Base-by-base conservation (phyloP, 169 alveolate species). In the Perkinsus chesapeaki region DNA sequence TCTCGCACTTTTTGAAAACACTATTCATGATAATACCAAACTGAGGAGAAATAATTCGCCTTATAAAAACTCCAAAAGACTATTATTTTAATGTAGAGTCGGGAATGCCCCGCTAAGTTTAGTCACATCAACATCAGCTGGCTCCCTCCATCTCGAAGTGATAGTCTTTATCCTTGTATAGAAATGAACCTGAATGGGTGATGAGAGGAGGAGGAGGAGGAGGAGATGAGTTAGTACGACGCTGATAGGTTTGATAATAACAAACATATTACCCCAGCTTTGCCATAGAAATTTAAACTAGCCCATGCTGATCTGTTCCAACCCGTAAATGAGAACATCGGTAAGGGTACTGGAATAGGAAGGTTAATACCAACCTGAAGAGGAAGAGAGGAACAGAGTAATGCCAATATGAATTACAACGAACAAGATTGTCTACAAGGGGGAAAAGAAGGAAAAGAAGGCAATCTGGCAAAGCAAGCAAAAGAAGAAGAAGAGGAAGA, bases 281-380 rank as follows among this genome's bases (percentile, higher is more conserved):
- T 97, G 36, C 98, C 98, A 73, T 97, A 96, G 97, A 97, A 96
- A 95, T 96, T 97, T 93, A 94, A 92, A 47, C 96, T 97, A 39
- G 98, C 98, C 92, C 95, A 93, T 93, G 96, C 96, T 34, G 97
- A 95, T 47, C 94, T 93, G 94, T 97, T 96, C 93, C 95, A 93
- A 23, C 94, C 97, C 91, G 97, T 96, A 94, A 96, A 92, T 93
- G 97, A 92, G 91, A 95, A 95, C 97, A 96, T 95, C 92, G 97
- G 97, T 39, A 96, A 92, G 39, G 97, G 97, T 91, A 97, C 98
- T 60, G 98, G 97, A 39, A 96, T 96, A 10, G 98, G 98, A 19
- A 96, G 94, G 38, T 97, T 97, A 34, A 96, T 96, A 19, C 98
- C 98, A 91, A 97, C 96, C 95, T 97, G 43, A 0, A n/a, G n/a